These are phyloP conservation scores for Orbilia oligospora DNA, from an alignment of 2,329 filamentous ascomycete species.

Conservation along the genomic window DNA sequence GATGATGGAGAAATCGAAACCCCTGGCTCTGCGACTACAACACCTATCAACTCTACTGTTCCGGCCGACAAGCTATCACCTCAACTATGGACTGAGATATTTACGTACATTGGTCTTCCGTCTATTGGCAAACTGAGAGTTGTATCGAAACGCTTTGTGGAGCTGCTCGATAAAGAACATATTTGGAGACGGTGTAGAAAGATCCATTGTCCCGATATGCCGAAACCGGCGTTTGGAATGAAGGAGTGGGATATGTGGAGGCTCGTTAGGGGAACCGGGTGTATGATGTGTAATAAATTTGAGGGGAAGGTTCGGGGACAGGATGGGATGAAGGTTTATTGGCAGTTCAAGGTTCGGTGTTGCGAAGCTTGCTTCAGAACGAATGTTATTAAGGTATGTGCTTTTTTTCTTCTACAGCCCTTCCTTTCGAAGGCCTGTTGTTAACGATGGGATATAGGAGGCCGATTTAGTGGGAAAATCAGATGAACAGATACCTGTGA, in stretches of 20 bases:
- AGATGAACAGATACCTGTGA: constrained; percentile 76
- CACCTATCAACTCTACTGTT: neutral
- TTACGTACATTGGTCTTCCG: constrained; percentile 49
- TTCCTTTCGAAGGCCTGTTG: constrained; percentile 30
- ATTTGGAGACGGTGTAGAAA: constrained; percentile 63
- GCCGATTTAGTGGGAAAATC: constrained; percentile 73
- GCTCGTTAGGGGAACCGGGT: constrained; percentile 75
- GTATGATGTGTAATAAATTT: constrained; percentile 77
- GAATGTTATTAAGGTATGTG: constrained; percentile 76
- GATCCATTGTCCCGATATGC: constrained; percentile 74
- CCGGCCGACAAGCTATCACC: constrained; percentile 30
- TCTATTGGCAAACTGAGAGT: constrained; percentile 51
- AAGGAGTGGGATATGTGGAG: constrained; percentile 84
- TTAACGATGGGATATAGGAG: constrained; percentile 62
- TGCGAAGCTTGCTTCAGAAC: constrained; percentile 77
- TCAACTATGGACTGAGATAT: constrained; percentile 56
- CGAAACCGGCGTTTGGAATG: constrained; percentile 76
- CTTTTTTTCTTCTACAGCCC: neutral
- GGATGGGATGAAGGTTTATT: constrained; percentile 66
- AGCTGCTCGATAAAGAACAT: constrained; percentile 60
- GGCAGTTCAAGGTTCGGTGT: constrained; percentile 78
- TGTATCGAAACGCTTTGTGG: constrained; percentile 60
- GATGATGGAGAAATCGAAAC: constrained; percentile 37
- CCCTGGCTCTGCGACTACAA: neutral
- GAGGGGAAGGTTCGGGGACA: constrained; percentile 63